A percentile compares a stretch with the other conserved stretches of the same genome.
phyloP scores from a whole-genome alignment of 1,284 basidiomycete genomes.

The Sanguinoderma infundibulare region DNA sequence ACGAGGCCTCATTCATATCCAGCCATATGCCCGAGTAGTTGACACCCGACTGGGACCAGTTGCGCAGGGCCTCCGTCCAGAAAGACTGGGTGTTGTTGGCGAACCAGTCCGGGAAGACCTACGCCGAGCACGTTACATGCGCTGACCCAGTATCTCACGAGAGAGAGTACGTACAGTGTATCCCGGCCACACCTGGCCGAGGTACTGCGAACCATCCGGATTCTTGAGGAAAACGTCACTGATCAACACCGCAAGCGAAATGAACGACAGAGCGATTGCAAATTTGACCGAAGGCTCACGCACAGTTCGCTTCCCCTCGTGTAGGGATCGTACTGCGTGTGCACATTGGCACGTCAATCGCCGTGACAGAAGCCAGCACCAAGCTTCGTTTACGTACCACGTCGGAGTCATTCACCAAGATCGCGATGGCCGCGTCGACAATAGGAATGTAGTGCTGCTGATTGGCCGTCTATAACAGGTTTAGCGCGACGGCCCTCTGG shows the following conservation, averaged over 20 bases:
- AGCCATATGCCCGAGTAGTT: conserved; percentile 76
- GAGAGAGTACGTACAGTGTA: conserved; percentile 42
- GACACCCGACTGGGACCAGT: conserved; percentile 61
- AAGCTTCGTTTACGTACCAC: conserved; percentile 37
- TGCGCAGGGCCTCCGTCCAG: conserved; percentile 40
- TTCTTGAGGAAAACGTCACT: conserved; percentile 71
- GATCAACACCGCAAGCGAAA: background rate
- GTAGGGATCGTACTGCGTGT: conserved; percentile 49
- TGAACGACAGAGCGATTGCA: background rate
- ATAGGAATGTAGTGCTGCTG: conserved; percentile 45
- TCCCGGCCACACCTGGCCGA: conserved; percentile 71
- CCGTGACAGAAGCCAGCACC: conserved; percentile 6
- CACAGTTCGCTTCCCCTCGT: conserved; percentile 46
- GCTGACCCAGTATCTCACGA: background rate
- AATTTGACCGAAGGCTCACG: conserved; percentile 12
- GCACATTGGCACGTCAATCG: conserved; percentile 23
- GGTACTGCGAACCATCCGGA: conserved; percentile 65
- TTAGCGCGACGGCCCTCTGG: background rate
- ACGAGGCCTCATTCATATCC: conserved; percentile 77
- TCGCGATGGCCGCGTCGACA: conserved; percentile 40
- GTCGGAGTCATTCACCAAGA: conserved; percentile 42
- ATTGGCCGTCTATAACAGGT: conserved; percentile 32
- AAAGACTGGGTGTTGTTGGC: conserved; percentile 51
- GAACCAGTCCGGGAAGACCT: conserved; percentile 75
- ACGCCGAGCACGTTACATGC: background rate